Evolutionary conservation across 2,329 filamentous ascomycete species (phyloP).

Genomic region (Colletotrichum plurivorum): DNA sequence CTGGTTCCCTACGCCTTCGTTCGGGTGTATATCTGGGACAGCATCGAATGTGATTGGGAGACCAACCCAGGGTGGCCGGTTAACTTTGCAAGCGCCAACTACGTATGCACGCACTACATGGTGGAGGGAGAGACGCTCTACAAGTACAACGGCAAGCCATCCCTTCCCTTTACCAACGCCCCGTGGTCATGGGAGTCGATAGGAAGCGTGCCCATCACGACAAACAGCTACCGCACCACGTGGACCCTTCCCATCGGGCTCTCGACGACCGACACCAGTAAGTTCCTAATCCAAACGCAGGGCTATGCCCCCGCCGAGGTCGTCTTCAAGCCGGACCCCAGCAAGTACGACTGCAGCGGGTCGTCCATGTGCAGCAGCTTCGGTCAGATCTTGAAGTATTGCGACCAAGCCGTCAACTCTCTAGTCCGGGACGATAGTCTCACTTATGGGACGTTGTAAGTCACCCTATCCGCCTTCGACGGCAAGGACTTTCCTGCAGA

Average conservation of each 20-base stretch:
- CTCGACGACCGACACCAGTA: neutral
- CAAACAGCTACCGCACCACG: neutral
- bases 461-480: neutral
- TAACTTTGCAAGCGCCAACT: neutral
- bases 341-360: conserved; percentile 1
- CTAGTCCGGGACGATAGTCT: neutral
- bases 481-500: no score
- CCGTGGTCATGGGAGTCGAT: neutral
- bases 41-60: neutral
- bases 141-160: neutral
- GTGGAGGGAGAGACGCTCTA: neutral
- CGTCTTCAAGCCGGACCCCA: neutral
- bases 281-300: conserved; percentile 1
- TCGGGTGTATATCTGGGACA: conserved; percentile 1
- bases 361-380: neutral
- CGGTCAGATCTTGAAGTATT: neutral
- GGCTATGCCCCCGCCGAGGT: neutral
- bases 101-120: conserved; percentile 3
- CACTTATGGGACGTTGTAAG: neutral
- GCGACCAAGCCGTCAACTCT: neutral
- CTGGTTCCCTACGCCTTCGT: conserved; percentile 7
- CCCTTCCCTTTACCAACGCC: neutral
- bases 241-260: conserved; percentile 3
- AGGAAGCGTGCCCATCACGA: neutral
- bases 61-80: conserved; percentile 3